Evolutionary conservation across 2,329 filamentous ascomycete species (phyloP), one percentile per base, ranked within the genome.

Genomic region (Epichloe scottii): DNA sequence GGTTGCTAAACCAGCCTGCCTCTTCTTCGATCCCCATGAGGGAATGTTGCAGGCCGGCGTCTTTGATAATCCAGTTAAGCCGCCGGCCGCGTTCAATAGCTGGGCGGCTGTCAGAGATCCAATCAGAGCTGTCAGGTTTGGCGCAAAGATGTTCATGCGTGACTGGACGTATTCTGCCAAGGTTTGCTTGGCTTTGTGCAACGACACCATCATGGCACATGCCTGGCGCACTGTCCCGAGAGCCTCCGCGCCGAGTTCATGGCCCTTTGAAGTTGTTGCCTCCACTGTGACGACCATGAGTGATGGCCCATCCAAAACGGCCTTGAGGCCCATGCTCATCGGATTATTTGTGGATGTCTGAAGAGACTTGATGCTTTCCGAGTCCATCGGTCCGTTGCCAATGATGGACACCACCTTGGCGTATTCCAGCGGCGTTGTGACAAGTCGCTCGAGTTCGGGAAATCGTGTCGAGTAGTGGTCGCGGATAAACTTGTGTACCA

Each of bases 281-380:
- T 97, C 93, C 11, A 97, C 85, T 0, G 89, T 91, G 48, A 98
- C 90, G 54, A 94, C 88, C 90, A 98, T 96, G 60, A 97, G 72
- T 0, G 88, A 87, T 1, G 93, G 89, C 0, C 89, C 88, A 63
- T 95, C 89, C 14, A 98, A 74, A 1, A 97, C 84, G 2, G 83
- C 81, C 62, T 85, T 85, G 39, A 98, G 76, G 1, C 87, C 81
- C 51, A 80, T 76, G 15, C 84, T 82, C 5, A 95, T 75, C 10
- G 86, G 74, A 62, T 97, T 96, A 54, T 94, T 79, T 7, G 82
- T 80, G 3, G 85, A 87, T 15, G 80, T 78, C 53, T 90, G 84
- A 45, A 95, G 76, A 2, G 77, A 73, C 66, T 90, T 91, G 70
- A 97, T 91, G 60, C 84, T 86, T 35, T 82, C 79, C 50, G 77